Evolutionary conservation across 192 early-diverging fungal species (phyloP).

Genomic region (Coemansia sp.): DNA sequence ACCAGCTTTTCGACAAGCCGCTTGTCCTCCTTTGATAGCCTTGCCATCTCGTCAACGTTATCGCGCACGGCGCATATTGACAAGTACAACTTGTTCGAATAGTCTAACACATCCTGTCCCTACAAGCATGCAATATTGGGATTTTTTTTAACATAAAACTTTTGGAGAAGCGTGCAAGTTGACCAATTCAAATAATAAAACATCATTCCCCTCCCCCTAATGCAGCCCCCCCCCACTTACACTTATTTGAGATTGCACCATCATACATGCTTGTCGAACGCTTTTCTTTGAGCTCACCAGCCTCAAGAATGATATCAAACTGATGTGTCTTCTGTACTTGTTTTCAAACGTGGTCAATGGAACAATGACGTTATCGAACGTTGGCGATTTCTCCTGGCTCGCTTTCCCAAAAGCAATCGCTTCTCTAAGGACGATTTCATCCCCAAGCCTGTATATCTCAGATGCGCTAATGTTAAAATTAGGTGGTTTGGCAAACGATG

Average conservation of each 20-base stretch:
- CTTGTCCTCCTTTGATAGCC: constrained; percentile 10
- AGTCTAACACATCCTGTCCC: not conserved
- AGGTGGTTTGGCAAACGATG: not conserved
- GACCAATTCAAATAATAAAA: not conserved
- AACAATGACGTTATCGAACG: not conserved
- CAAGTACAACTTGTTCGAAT: not conserved
- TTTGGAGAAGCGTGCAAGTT: no score
- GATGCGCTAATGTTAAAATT: not conserved
- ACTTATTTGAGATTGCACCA: not conserved
- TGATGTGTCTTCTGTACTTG: not conserved
- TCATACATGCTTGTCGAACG: not conserved
- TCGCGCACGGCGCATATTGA: not conserved
- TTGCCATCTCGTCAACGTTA: not conserved
- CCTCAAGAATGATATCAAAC: not conserved
- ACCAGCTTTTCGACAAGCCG: constrained; percentile 63
- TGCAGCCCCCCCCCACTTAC: no score
- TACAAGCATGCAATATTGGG: not conserved
- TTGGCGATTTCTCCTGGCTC: not conserved
- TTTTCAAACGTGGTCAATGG: not conserved
- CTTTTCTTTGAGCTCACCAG: constrained; percentile 1
- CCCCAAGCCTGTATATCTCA: not conserved
- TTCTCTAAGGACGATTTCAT: not conserved
- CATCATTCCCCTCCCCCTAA: no score
- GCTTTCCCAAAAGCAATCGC: not conserved
- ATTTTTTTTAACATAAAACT: no score